Evolutionary conservation across 1,139 yeast species (phyloP).

Genomic region (Sugiyamaella xylanicola): DNA sequence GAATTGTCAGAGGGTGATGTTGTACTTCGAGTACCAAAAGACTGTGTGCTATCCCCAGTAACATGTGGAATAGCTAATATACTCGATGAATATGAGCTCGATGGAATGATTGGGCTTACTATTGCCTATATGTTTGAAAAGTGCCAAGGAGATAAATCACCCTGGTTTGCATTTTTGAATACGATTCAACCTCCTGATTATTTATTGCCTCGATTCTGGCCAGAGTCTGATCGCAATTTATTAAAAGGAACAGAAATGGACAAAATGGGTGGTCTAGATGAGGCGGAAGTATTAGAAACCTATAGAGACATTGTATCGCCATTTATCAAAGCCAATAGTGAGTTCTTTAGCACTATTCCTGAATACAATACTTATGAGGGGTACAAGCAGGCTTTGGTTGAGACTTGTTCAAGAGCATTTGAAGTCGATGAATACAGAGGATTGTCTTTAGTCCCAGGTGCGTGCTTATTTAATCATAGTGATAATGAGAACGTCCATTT

Average conservation of each 20-base stretch:
- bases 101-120: conserved; percentile 68
- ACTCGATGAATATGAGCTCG: conserved; percentile 58
- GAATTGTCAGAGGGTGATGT: conserved; percentile 43
- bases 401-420: conserved; percentile 75
- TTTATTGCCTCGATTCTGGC: conserved; percentile 61
- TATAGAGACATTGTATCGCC: conserved; percentile 49
- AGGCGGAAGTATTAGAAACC: conserved; percentile 57
- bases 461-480: conserved; percentile 82
- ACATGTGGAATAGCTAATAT: conserved; percentile 67
- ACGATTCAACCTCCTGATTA: conserved; percentile 54
- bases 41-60: conserved; percentile 38
- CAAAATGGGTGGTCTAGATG: conserved; percentile 61
- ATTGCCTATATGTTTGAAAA: conserved; percentile 73
- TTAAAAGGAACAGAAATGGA: conserved; percentile 71
- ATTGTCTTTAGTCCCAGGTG: conserved; percentile 83
- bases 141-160: conserved; percentile 57
- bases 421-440: conserved; percentile 75
- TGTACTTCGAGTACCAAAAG: conserved; percentile 40
- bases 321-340: conserved; percentile 34
- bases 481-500: conserved; percentile 66
- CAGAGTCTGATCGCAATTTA: conserved; percentile 49
- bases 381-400: conserved; percentile 40
- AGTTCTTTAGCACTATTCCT: conserved; percentile 31
- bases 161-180: conserved; percentile 71
- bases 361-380: conserved; percentile 35